Conservation (phyloP, 164 flowering plant species). For the Aristolochia californica region DNA sequence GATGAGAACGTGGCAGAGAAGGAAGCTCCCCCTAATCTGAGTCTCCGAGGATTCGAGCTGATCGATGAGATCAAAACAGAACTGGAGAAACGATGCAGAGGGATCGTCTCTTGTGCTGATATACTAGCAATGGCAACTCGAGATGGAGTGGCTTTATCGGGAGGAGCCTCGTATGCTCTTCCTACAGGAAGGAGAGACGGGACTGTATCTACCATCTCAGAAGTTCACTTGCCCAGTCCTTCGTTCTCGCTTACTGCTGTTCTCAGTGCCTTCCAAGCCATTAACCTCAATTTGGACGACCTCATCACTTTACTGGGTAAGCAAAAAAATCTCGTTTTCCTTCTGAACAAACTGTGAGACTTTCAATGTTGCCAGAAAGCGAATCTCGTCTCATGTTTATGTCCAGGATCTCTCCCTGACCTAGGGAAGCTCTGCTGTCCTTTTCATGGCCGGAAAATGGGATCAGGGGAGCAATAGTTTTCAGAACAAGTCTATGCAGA, state of each 20-base stretch:
- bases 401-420: too few species aligned
- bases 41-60: constrained; percentile 26
- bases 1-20: constrained; percentile 15
- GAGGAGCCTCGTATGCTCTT: constrained; percentile 23
- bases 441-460: neutral
- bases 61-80: constrained; percentile 28
- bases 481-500: neutral
- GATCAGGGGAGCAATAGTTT: neutral
- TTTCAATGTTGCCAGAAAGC: too few species aligned
- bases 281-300: constrained; percentile 20
- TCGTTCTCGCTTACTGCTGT: constrained; percentile 11
- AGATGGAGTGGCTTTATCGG: constrained; percentile 19
- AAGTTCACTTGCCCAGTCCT: constrained; percentile 26
- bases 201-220: constrained; percentile 15
- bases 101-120: constrained; percentile 28
- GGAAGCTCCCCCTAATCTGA: constrained; percentile 21
- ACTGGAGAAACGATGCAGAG: constrained; percentile 17
- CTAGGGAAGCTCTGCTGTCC: too few species aligned
- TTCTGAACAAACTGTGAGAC: neutral
- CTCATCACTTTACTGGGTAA: constrained; percentile 22
- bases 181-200: constrained; percentile 42
- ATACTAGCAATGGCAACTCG: constrained; percentile 23
- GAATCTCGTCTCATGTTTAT: too few species aligned
- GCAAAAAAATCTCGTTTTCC: neutral
- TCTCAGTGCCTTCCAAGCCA: constrained; percentile 11